Evolutionary conservation across 257 asterid genomes (phyloP), one percentile per base, ranked within the genome.

Genomic region (Cruciata laevipes): DNA sequence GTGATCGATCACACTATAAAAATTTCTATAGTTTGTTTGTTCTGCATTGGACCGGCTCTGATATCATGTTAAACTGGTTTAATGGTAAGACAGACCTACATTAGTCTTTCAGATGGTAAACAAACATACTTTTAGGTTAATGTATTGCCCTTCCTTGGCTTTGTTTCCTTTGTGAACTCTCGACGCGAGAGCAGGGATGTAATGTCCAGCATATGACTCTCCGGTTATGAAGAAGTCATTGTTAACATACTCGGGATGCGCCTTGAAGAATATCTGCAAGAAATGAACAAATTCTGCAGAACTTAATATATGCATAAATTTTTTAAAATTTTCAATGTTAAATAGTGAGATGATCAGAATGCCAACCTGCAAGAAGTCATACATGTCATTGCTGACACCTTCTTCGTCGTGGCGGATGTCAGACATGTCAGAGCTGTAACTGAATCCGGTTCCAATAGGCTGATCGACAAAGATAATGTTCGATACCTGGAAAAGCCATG

Each of bases 401-500:
- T 71, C 73, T 77, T 83, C 89, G 57, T 79, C 68, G 68, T 70
- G 75, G 62, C 88, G 84, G 55, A 75, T 67, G 71, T 85, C 87
- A 12, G 72, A 69, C 3, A 65, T 64, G 14, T 68, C 77, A 7
- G 83, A 73, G 51, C 81, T 85, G 33, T 81, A 85, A 73, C 91
- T 83, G 69, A 85, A 85, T 40, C 91, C 91, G 20, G 88, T 83
- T 68, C 88, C 91, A 10, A 81, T 83, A 31, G 91, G 91, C 56
- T 86, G 91, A 57, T 86, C 91, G 2, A 83, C 87, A 61, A 67
- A 86, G 65, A 83, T 73, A 35, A 86, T 75, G 38, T 86, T 86
- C 40, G 92, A 83, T 13, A 75, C 82, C 91, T 85, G 76, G 71
- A 17, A n/a, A 69, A 37, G 0, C 1, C 20, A 7, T 38, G 8